These are phyloP conservation scores for Cylindrotheca closterium DNA, from an alignment of 108 stramenopile species.

Conservation along the genomic window DNA sequence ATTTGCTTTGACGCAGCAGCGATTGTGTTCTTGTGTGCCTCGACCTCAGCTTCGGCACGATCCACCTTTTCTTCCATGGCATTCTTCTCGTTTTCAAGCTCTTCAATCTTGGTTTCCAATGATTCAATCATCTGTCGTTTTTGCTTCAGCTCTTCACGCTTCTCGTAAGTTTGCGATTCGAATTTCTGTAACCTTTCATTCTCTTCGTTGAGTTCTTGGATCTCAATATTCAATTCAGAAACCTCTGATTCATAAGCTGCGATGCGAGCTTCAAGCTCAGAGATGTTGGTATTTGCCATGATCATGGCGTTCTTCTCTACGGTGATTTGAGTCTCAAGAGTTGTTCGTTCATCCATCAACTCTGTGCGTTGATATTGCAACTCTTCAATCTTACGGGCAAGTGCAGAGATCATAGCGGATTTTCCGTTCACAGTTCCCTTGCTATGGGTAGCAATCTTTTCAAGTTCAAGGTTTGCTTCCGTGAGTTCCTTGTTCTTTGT, in stretches of 20 bases:
- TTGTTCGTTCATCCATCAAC: background rate
- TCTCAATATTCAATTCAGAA: background rate
- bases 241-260: background rate
- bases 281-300: background rate
- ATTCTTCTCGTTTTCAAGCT: background rate
- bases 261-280: background rate
- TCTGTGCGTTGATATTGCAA: background rate
- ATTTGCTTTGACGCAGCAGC: background rate
- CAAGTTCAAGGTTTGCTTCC: background rate
- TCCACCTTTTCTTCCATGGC: background rate
- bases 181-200: background rate
- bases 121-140: no score
- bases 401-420: background rate
- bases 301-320: background rate
- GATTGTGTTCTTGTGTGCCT: background rate
- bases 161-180: background rate
- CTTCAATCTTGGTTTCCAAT: background rate
- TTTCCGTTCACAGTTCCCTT: background rate
- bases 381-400: background rate
- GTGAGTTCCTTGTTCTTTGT: background rate
- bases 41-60: background rate
- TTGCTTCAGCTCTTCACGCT: background rate
- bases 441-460: background rate
- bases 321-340: background rate
- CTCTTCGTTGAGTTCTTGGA: background rate